Evolutionary conservation across 139 green algal genomes (phyloP).

Genomic region (Picochlorum sp.): DNA sequence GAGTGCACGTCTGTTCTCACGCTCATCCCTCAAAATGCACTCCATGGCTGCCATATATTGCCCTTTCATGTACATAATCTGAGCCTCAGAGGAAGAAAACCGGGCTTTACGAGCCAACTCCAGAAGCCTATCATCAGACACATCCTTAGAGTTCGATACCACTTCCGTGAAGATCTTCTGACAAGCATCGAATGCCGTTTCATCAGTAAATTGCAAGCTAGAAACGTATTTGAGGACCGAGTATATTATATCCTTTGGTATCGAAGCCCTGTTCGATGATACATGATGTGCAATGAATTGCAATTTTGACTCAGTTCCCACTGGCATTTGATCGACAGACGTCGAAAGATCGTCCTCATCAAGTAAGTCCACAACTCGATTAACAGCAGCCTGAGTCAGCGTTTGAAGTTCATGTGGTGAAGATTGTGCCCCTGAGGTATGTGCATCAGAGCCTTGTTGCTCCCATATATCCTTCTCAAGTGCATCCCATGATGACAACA

Average conservation of each 20-base stretch:
- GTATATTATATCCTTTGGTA: slow-evolving; percentile 7
- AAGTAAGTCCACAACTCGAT: slow-evolving; percentile 33
- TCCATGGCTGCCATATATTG: slow-evolving; percentile 18
- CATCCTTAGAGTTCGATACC: background rate
- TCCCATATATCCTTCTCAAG: slow-evolving; percentile 34
- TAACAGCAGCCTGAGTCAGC: slow-evolving; percentile 24
- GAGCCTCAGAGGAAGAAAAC: slow-evolving; percentile 30
- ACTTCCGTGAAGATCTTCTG: slow-evolving; percentile 2
- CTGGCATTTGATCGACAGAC: background rate
- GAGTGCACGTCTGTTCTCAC: slow-evolving; percentile 18
- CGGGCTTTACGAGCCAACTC: slow-evolving; percentile 22
- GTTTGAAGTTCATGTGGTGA: background rate
- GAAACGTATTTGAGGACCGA: slow-evolving; percentile 30
- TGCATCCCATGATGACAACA: slow-evolving; percentile 38
- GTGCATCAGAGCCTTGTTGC: background rate
- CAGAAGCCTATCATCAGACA: slow-evolving; percentile 6
- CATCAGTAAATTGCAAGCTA: too few relatives aligned
- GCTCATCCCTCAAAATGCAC: slow-evolving; percentile 14
- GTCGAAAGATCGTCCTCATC: background rate
- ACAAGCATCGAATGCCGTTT: background rate
- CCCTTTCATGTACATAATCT: slow-evolving; percentile 18
- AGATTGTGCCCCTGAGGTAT: background rate
- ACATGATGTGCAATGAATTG: slow-evolving; percentile 32
- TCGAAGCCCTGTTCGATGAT: slow-evolving; percentile 23
- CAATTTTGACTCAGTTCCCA: slow-evolving; percentile 10